Base-by-base conservation (phyloP, 345 rosid species). In the Fremontodendron californicum region DNA sequence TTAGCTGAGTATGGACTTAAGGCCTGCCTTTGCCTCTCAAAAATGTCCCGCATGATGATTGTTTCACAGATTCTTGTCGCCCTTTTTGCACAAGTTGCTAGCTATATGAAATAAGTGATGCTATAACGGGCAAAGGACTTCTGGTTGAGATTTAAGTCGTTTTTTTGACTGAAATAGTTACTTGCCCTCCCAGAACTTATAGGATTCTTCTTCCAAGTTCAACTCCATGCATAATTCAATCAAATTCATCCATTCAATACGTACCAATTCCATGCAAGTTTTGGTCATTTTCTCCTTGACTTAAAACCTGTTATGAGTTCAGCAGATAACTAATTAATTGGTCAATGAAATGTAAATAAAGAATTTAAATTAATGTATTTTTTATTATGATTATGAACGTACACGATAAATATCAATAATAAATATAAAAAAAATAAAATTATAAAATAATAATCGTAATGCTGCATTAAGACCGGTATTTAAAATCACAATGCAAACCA, bases 11-110 rank as follows among this genome's bases (percentile, higher is more conserved):
- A 4, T 37, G 75, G 70, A 25, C 3, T 45, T 27, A 19, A 43
- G 49, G 7, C 55, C 39, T 75, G 48, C 25, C 68, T 25, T 42
- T 51, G 60, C 66, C 54, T 45, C 74, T 55, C 15, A 43, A 68
- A 78, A 62, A 73, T 10, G 61, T 11, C 49, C 73, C 57, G 4
- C 73, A 45, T 75, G 40, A 75, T 82, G 43, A 64, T 27, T 78
- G 71, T 23, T 39, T 71, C 55, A 13, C 57, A 68, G 78, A 79
- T 74, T 68, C 72, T 48, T 80, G 76, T 68, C 69, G n/a, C 54
- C 70, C 51, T 71, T 78, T 69, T 33, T 62, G 54, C 42, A 55
- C 82, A 58, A 29, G 15, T 57, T 74, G 57, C 4, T 39, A 33
- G 23, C 27, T 67, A 7, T 8, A 68, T 23, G 5, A 23, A 70